These are phyloP conservation scores for Hypoxylon perforatum DNA, from an alignment of 495 filamentous ascomycete genomes.

Conservation along the genomic window DNA sequence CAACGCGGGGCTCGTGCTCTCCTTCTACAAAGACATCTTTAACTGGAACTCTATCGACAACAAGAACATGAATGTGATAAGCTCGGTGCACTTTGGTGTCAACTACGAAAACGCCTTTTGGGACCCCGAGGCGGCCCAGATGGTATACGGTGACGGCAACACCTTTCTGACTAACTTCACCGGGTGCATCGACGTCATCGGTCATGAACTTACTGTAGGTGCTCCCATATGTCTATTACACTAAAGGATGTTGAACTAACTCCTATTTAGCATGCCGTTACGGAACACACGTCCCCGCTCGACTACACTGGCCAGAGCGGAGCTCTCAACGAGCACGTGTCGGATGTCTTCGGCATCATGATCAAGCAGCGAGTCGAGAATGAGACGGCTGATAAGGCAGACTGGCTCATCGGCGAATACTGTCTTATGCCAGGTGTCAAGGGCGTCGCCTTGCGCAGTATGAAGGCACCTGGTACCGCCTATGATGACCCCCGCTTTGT, in stretches of 20 bases:
- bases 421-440: constrained; percentile 56
- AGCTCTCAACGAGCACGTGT: constrained; percentile 63
- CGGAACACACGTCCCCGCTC: constrained; percentile 55
- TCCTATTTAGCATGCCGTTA: constrained; percentile 54
- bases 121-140: constrained; percentile 46
- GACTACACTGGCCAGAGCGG: constrained; percentile 58
- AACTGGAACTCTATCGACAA: constrained; percentile 59
- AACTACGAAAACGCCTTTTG: constrained; percentile 59
- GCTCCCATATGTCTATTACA: too few species aligned
- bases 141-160: constrained; percentile 63
- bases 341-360: constrained; percentile 66
- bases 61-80: constrained; percentile 54
- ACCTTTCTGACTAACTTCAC: constrained; percentile 55
- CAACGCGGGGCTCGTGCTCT: constrained; percentile 53
- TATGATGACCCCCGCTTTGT: constrained; percentile 59
- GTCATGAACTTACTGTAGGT: constrained; percentile 58
- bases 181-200: constrained; percentile 60
- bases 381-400: constrained; percentile 55
- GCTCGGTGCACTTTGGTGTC: constrained; percentile 56
- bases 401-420: constrained; percentile 65
- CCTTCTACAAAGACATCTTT: constrained; percentile 58
- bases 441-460: constrained; percentile 57
- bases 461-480: constrained; percentile 63
- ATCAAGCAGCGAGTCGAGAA: constrained; percentile 60
- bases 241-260: not conserved